phyloP scores from a whole-genome alignment of 352 stramenopile genomes.

The Globisporangium recalcitrans region DNA sequence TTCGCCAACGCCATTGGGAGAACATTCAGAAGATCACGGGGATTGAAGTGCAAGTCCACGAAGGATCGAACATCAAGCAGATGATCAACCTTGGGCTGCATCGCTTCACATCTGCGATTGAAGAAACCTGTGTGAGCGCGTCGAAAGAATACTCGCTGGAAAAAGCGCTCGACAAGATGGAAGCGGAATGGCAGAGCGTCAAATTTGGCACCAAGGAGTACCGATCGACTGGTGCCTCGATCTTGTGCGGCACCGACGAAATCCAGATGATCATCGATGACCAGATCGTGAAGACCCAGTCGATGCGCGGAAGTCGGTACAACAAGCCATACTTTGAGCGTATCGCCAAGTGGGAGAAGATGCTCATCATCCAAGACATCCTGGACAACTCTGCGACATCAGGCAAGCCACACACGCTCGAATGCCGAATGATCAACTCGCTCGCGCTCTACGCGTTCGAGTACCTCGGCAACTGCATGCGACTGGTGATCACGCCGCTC shows the following conservation, averaged over 20 bases:
- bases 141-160: conserved; percentile 94
- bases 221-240: conserved; percentile 90
- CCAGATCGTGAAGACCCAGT: conserved; percentile 95
- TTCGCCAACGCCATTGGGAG: conserved; percentile 91
- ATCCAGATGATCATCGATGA: conserved; percentile 94
- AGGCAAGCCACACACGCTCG: conserved; percentile 81
- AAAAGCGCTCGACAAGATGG: conserved; percentile 92
- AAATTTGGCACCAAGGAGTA: conserved; percentile 93
- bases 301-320: conserved; percentile 91
- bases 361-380: conserved; percentile 89
- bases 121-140: conserved; percentile 91
- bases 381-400: conserved; percentile 90
- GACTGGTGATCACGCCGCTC: conserved; percentile 90
- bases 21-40: conserved; percentile 87
- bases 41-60: conserved; percentile 85
- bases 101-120: conserved; percentile 84
- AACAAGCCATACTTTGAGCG: conserved; percentile 91
- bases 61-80: conserved; percentile 88
- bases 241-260: conserved; percentile 85
- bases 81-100: conserved; percentile 87
- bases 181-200: conserved; percentile 88
- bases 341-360: conserved; percentile 88
- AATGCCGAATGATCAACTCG: conserved; percentile 93
- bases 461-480: conserved; percentile 90
- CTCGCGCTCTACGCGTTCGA: conserved; percentile 90